phyloP scores from a whole-genome alignment of 352 stramenopile genomes.

The Phytophthora hybrid region DNA sequence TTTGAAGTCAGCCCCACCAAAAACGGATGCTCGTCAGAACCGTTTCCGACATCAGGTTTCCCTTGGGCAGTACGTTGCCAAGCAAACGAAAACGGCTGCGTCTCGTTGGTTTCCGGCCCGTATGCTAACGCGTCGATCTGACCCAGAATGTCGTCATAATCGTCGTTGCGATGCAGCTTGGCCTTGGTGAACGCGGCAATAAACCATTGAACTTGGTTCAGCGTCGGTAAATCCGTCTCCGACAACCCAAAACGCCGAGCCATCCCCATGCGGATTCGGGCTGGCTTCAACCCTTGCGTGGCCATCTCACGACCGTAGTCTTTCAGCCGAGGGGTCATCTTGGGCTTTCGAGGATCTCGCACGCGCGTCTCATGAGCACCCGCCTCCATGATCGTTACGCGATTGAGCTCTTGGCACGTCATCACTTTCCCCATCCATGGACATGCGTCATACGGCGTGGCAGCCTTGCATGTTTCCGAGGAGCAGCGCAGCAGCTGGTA shows the following conservation, averaged over 20 bases:
- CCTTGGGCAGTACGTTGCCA: neutral
- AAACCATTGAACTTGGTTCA: neutral
- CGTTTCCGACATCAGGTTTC: neutral
- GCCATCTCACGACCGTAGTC: too few species aligned
- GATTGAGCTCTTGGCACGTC: constrained; percentile 3
- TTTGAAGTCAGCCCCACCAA: too few species aligned
- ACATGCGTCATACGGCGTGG: neutral
- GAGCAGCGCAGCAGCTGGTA: neutral
- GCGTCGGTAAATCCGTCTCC: neutral
- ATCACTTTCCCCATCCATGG: neutral
- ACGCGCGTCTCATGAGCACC: neutral
- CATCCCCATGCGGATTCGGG: neutral
- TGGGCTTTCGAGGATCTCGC: neutral
- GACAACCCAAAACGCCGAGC: neutral
- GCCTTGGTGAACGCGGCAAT: neutral
- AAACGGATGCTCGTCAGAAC: neutral
- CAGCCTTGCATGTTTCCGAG: neutral
- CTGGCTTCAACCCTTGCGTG: constrained; percentile 3
- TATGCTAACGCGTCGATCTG: neutral
- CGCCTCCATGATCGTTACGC: neutral
- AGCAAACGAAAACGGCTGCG: constrained; percentile 6
- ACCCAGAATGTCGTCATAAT: neutral
- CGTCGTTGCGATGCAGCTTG: neutral
- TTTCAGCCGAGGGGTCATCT: neutral
- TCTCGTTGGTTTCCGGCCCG: neutral